Conservation (phyloP, 805 yeast species). For the Lachancea thermotolerans region DNA sequence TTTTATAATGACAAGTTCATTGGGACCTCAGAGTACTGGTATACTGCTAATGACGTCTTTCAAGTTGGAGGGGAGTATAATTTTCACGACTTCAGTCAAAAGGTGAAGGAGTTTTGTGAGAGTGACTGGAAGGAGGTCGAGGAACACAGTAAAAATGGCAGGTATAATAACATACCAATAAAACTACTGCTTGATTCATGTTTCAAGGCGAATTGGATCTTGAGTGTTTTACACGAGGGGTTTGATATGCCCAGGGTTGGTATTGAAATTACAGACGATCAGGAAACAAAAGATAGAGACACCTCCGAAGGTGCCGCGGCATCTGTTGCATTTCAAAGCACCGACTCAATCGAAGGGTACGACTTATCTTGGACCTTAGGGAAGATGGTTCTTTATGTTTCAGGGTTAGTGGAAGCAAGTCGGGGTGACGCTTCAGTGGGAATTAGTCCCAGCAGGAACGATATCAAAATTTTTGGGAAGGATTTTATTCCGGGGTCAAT, state of each 20-base stretch:
- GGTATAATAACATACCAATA: slow-evolving; percentile 49
- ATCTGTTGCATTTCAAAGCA: slow-evolving; percentile 71
- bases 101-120: slow-evolving; percentile 67
- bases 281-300: slow-evolving; percentile 17
- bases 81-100: slow-evolving; percentile 57
- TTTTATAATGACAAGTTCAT: slow-evolving; percentile 75
- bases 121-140: slow-evolving; percentile 60
- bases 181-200: slow-evolving; percentile 69
- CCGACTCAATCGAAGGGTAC: slow-evolving; percentile 69
- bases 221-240: slow-evolving; percentile 85
- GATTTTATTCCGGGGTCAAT: slow-evolving; percentile 23
- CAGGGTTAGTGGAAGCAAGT: slow-evolving; percentile 46
- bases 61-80: slow-evolving; percentile 85
- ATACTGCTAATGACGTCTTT: slow-evolving; percentile 88
- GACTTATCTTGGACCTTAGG: slow-evolving; percentile 97
- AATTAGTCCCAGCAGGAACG: slow-evolving; percentile 22
- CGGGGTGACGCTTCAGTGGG: slow-evolving; percentile 18
- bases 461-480: slow-evolving; percentile 16
- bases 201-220: slow-evolving; percentile 92
- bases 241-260: slow-evolving; percentile 76
- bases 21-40: slow-evolving; percentile 96
- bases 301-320: slow-evolving; percentile 34
- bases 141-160: slow-evolving; percentile 44
- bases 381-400: slow-evolving; percentile 73
- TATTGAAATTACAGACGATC: slow-evolving; percentile 35